Evolutionary conservation across 345 rosid genomes (phyloP).

Genomic region (Gossypium sturtianum): DNA sequence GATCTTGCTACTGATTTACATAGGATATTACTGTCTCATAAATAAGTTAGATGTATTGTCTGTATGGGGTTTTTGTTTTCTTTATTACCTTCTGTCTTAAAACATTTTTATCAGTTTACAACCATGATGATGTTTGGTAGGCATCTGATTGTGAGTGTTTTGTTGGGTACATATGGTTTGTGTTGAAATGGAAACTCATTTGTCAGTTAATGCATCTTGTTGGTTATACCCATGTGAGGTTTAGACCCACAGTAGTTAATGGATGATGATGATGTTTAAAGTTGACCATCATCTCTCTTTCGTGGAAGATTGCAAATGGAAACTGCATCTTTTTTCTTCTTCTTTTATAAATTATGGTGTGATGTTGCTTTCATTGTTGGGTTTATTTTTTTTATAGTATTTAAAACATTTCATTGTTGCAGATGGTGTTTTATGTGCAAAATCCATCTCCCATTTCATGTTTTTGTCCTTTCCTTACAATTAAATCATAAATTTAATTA

Average conservation of each 20-base stretch:
- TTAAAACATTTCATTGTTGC: background rate
- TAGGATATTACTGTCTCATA: constrained; percentile 27
- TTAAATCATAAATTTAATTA: background rate
- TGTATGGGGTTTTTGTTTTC: background rate
- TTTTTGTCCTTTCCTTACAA: background rate
- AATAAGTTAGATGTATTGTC: constrained; percentile 23
- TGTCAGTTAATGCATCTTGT: constrained; percentile 17
- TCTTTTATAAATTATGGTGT: background rate
- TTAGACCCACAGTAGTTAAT: constrained; percentile 3
- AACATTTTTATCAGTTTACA: background rate
- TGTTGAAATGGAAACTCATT: constrained; percentile 8
- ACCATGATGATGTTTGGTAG: constrained; percentile 6
- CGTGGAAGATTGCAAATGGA: background rate
- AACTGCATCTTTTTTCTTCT: background rate
- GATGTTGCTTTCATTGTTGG: constrained; percentile 1
- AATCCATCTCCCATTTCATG: background rate
- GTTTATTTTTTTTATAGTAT: background rate
- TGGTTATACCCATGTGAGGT: constrained; percentile 12
- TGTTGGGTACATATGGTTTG: constrained; percentile 19
- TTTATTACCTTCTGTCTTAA: background rate
- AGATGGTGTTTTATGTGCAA: background rate
- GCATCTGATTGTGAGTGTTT: constrained; percentile 12
- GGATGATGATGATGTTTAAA: background rate
- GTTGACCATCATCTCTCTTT: constrained; percentile 9
- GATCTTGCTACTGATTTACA: constrained; percentile 2